Conservation (phyloP, 208 protist genomes). For the Porcisia deanei region DNA sequence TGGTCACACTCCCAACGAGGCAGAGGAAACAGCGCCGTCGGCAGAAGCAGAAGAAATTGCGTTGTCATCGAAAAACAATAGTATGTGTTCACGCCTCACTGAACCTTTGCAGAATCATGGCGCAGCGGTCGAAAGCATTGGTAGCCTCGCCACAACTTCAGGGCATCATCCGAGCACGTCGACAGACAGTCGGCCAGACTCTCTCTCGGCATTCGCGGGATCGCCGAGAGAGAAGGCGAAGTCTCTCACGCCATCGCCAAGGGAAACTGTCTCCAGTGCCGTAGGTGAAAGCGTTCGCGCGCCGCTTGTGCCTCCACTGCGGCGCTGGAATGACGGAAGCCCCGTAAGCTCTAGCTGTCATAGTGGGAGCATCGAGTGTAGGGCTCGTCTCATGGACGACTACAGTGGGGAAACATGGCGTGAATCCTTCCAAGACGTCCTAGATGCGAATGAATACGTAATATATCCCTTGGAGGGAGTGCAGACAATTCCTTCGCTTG, state of each 20-base stretch:
- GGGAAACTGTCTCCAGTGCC: constrained; percentile 34
- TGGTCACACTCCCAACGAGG: neutral
- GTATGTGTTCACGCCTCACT: neutral
- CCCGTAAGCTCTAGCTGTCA: neutral
- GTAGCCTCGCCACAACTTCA: neutral
- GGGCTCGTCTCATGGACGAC: neutral
- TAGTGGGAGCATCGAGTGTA: constrained; percentile 12
- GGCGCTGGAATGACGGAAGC: neutral
- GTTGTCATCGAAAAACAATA: neutral
- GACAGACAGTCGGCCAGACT: neutral
- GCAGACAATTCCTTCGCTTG: constrained; percentile 40
- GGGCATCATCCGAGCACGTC: neutral
- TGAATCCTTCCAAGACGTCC: constrained; percentile 12
- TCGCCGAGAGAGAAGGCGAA: neutral
- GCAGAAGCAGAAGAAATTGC: neutral
- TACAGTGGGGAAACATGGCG: too few species aligned
- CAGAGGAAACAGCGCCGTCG: neutral
- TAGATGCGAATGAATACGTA: constrained; percentile 27
- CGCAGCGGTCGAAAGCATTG: neutral
- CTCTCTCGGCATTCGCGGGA: neutral
- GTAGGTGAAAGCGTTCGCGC: neutral
- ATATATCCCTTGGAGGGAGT: constrained; percentile 49
- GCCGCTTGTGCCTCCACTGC: neutral
- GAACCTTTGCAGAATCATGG: neutral
- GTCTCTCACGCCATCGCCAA: constrained; percentile 2